Conservation (phyloP, 768 basidiomycete species). For the Erythrobasidium yunnanense region DNA sequence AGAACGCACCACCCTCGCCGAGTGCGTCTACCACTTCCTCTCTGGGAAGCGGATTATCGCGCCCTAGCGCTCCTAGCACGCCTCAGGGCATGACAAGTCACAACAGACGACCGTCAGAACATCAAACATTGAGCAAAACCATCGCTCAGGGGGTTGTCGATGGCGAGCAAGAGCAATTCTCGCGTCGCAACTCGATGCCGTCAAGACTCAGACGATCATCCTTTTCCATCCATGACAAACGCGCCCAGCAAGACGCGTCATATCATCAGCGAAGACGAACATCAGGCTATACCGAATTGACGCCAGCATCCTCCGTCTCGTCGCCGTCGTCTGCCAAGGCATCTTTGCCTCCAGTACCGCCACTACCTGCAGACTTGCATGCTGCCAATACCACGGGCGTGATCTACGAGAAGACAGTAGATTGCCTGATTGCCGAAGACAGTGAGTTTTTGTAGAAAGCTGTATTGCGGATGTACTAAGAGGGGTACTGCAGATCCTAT, state of each 20-base stretch:
- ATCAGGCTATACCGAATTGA: slow-evolving; percentile 3
- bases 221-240: not conserved
- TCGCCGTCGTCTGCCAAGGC: not conserved
- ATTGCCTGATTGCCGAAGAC: slow-evolving; percentile 87
- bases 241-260: not conserved
- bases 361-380: not conserved
- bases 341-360: not conserved
- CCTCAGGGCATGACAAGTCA: slow-evolving; percentile 60
- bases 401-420: slow-evolving; percentile 47
- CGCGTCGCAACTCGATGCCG: slow-evolving; percentile 37
- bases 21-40: slow-evolving; percentile 57
- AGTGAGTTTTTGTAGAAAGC: slow-evolving; percentile 40
- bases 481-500: slow-evolving; percentile 54
- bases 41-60: slow-evolving; percentile 3
- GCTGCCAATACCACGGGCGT: not conserved
- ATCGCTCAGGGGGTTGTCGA: not conserved
- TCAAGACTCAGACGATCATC: slow-evolving; percentile 32
- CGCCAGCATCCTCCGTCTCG: slow-evolving; percentile 20
- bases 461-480: not conserved
- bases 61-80: slow-evolving; percentile 25
- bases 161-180: not conserved
- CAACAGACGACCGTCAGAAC: slow-evolving; percentile 52
- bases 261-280: slow-evolving; percentile 17
- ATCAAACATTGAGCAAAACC: slow-evolving; percentile 10
- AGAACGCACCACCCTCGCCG: slow-evolving; percentile 68